A percentile compares a stretch with the other conserved stretches of the same genome.
Evolutionary conservation across 2,329 filamentous ascomycete genomes (phyloP).

Genomic region (Penicillium digitatum): DNA sequence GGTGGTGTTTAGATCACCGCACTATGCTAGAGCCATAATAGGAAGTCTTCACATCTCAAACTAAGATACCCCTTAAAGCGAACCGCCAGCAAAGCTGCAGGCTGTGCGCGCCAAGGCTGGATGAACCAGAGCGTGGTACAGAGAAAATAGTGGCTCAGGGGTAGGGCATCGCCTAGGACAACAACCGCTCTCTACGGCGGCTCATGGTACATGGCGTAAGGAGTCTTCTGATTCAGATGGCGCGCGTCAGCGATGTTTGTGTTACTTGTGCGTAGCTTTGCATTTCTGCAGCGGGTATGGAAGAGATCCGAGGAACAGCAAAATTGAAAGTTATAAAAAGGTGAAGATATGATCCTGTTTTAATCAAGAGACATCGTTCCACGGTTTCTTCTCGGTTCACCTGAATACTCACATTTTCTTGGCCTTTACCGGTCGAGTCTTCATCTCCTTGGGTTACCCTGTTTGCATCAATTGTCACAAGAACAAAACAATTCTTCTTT

Average conservation of each 20-base stretch:
- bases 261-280: not conserved
- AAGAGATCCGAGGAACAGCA: not conserved
- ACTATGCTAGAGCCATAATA: conserved; percentile 4
- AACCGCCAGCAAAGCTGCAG: conserved; percentile 14
- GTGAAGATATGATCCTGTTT: not conserved
- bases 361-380: not conserved
- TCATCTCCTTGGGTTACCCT: not conserved
- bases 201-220: not conserved
- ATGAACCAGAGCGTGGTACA: conserved; percentile 14
- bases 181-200: not conserved
- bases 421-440: not conserved
- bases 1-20: not conserved
- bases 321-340: not conserved
- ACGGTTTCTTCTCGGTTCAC: not conserved
- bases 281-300: not conserved
- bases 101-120: conserved; percentile 17
- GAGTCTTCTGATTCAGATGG: conserved; percentile 13
- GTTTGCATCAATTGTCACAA: not conserved
- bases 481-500: not conserved
- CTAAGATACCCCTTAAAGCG: conserved; percentile 8
- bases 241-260: conserved; percentile 2
- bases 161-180: not conserved
- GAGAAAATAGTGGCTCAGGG: not conserved
- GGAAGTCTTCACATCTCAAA: not conserved
- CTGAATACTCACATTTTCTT: not conserved